Evolutionary conservation across 306 rosid species (phyloP).

Genomic region (Ormosia semicastrata): DNA sequence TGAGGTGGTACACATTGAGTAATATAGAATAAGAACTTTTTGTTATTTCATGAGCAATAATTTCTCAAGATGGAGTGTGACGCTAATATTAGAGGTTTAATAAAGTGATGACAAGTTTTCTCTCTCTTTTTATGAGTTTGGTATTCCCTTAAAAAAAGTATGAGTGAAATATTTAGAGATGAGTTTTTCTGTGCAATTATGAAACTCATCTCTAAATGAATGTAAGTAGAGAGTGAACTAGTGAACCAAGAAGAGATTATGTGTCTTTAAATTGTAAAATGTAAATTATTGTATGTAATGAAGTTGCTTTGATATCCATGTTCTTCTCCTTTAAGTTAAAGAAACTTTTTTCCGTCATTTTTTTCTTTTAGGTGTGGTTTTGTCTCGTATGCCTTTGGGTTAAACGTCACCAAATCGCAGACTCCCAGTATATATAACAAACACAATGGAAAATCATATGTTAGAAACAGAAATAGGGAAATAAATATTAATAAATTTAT

Average conservation of each 20-base stretch:
- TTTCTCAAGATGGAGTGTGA: not conserved
- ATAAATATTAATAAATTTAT: too few species aligned
- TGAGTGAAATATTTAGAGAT: constrained; percentile 6
- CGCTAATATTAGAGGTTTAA: not conserved
- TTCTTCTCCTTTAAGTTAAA: not conserved
- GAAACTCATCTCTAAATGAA: not conserved
- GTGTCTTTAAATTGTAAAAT: constrained; percentile 12
- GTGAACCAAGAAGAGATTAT: not conserved
- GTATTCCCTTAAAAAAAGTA: not conserved
- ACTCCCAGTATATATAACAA: not conserved
- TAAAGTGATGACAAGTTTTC: not conserved
- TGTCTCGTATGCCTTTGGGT: not conserved
- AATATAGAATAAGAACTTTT: too few species aligned
- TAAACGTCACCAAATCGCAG: not conserved
- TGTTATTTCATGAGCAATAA: too few species aligned
- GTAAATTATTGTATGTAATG: not conserved
- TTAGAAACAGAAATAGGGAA: too few species aligned
- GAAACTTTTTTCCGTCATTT: not conserved
- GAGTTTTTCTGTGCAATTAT: not conserved
- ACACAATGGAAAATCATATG: not conserved
- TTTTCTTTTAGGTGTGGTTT: not conserved
- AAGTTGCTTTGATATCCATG: not conserved
- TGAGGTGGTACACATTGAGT: too few species aligned
- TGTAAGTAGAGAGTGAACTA: constrained; percentile 2
- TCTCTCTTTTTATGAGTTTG: not conserved